Conservation (phyloP, 108 stramenopile species). For the Discostella pseudostelligera region DNA sequence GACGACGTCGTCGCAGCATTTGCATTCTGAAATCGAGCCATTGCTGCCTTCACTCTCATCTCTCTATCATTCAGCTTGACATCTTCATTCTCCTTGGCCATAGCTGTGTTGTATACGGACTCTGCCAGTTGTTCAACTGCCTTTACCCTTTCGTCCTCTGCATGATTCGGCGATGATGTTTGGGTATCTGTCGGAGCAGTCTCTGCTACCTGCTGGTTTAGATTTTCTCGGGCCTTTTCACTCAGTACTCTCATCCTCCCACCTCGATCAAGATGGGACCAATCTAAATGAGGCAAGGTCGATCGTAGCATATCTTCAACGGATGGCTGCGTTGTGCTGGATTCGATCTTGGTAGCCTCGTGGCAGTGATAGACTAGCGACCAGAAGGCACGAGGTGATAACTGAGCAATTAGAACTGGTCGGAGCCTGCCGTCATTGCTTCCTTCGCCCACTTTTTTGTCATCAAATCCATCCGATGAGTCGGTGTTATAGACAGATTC, state of each 20-base stretch:
- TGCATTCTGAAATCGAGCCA: slow-evolving; percentile 34
- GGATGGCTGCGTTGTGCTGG: slow-evolving; percentile 7
- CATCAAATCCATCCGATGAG: slow-evolving; percentile 21
- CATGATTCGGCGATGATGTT: slow-evolving; percentile 1
- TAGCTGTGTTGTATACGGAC: slow-evolving; percentile 28
- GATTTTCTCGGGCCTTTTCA: slow-evolving; percentile 83
- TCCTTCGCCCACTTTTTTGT: slow-evolving; percentile 4
- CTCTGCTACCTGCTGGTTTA: slow-evolving; percentile 57
- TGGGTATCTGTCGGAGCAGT: not conserved
- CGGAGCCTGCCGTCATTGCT: slow-evolving; percentile 53
- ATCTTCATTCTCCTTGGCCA: slow-evolving; percentile 57
- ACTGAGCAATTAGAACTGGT: slow-evolving; percentile 63
- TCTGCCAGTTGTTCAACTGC: slow-evolving; percentile 47
- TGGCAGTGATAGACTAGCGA: slow-evolving; percentile 52
- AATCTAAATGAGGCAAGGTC: slow-evolving; percentile 68
- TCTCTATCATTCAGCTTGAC: slow-evolving; percentile 51
- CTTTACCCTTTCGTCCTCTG: slow-evolving; percentile 38
- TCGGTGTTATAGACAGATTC: slow-evolving; percentile 49
- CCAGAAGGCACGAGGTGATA: slow-evolving; percentile 82
- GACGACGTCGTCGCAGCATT: slow-evolving; percentile 9
- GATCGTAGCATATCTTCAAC: slow-evolving; percentile 54
- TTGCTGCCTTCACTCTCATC: slow-evolving; percentile 52
- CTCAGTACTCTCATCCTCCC: slow-evolving; percentile 58
- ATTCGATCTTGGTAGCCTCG: slow-evolving; percentile 10
- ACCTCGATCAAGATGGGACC: slow-evolving; percentile 78